phyloP scores from a whole-genome alignment of 1,284 basidiomycete genomes.

The Limonomyces culmigenus region DNA sequence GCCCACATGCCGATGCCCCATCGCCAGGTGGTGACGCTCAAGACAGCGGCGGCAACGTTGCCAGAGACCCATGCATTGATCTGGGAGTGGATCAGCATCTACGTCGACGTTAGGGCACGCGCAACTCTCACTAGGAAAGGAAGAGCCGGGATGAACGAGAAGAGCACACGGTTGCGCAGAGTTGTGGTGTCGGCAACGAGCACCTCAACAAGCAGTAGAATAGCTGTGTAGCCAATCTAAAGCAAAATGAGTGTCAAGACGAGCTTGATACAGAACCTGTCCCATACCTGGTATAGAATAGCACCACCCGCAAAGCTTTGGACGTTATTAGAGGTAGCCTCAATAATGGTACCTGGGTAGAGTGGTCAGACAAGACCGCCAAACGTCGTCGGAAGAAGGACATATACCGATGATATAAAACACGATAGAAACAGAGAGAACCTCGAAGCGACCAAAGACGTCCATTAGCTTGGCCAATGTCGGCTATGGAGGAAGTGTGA shows the following conservation, averaged over 20 bases:
- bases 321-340: conserved; percentile 14
- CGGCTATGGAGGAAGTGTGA: no score
- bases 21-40: conserved; percentile 16
- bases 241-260: background rate
- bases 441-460: conserved; percentile 18
- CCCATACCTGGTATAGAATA: conserved; percentile 8
- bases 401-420: conserved; percentile 20
- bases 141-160: conserved; percentile 20
- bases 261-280: background rate
- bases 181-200: conserved; percentile 21
- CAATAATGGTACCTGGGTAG: conserved; percentile 18
- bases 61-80: conserved; percentile 22
- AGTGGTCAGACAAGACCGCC: no score
- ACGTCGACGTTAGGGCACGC: background rate
- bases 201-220: conserved; percentile 19
- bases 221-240: conserved; percentile 17
- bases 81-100: background rate
- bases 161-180: conserved; percentile 19
- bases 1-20: conserved; percentile 23
- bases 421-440: conserved; percentile 16
- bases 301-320: conserved; percentile 17
- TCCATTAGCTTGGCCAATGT: conserved; percentile 8
- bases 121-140: conserved; percentile 14
- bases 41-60: conserved; percentile 14
- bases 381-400: no score